Evolutionary conservation across 164 flowering plant genomes (phyloP), one percentile per base, ranked within the genome.

Genomic region (Liriodendron chinense): DNA sequence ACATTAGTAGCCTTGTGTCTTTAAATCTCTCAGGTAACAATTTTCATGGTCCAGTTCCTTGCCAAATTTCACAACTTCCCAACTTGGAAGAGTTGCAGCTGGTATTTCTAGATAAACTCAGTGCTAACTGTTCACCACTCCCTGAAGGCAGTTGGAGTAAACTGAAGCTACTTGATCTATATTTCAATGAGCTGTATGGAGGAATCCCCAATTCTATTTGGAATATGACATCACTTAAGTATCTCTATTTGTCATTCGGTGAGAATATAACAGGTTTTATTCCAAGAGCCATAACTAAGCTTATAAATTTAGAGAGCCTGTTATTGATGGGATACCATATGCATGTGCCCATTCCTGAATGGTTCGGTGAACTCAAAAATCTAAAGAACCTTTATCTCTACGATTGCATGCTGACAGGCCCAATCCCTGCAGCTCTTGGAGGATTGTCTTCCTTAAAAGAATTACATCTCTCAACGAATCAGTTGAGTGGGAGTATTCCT

Each of bases 41-140:
- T 1, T 50, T 71, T 14, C 47, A 49, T 47, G 73, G 73, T 53
- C 24, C 9, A 14, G 21, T 81, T 50, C 80, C 78, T 1, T 9
- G 48, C 4, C 48, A 77, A 47, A 0, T 77, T 6, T 72, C 76
- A 18, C 25, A 23, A 2, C 76, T 77, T 63, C 20, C 69, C 4
- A 71, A 25, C 53, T 78, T 81, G 69, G 78, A 75, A 49, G 47
- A 75, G 34, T 25, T 81, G 61, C 80, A 78, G 56, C 78, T 81
- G 1, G 73, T 76, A 14, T n/a, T n/a, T n/a, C n/a, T n/a, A 81
- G 9, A 28, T 9, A 3, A n/a, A 1, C 57, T 50, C 13, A 2
- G 57, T 50, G 7, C 16, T 14, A 50, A 50, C 16, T 50, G 57
- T 50, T 50, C 57, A 50, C 13, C 2, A 14, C 57, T 50, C 10